A percentile compares a stretch with the other conserved stretches of the same genome.
These are phyloP conservation scores for Neolecta irregularis DNA, from an alignment of 1,139 yeast genomes.

Conservation along the genomic window DNA sequence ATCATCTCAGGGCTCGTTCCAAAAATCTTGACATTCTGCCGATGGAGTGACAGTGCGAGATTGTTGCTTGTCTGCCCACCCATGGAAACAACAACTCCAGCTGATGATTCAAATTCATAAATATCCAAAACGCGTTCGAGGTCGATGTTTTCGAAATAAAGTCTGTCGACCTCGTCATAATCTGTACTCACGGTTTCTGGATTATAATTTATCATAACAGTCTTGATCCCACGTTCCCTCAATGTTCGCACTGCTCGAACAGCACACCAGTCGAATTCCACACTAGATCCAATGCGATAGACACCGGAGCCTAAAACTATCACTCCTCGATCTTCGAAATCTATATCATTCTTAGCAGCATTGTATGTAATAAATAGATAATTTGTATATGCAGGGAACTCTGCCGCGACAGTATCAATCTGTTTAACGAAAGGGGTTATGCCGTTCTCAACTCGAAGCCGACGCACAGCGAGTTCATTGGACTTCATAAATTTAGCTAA, in stretches of 20 bases:
- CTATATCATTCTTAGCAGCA: conserved; percentile 76
- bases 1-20: conserved; percentile 98
- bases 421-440: conserved; percentile 89
- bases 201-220: conserved; percentile 93
- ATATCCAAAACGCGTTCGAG: conserved; percentile 91
- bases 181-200: conserved; percentile 98
- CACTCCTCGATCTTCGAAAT: conserved; percentile 71
- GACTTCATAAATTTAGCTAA: conserved; percentile 81
- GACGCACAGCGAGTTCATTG: conserved; percentile 84
- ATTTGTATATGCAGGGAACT: conserved; percentile 93
- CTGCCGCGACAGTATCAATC: conserved; percentile 98
- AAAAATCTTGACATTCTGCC: conserved; percentile 86
- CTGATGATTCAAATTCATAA: conserved; percentile 78
- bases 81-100: conserved; percentile 92
- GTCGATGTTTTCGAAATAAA: conserved; percentile 90
- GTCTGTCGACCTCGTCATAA: conserved; percentile 94
- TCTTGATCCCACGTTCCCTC: conserved; percentile 73
- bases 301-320: conserved; percentile 92
- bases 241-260: conserved; percentile 89
- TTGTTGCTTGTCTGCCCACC: conserved; percentile 98
- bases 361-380: conserved; percentile 90
- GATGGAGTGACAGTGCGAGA: conserved; percentile 83
- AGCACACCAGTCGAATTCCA: conserved; percentile 94
- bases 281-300: conserved; percentile 87
- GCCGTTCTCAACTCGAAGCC: conserved; percentile 77